Base-by-base conservation (phyloP, 139 green algal species). In the Astrephomene gubernaculifera region DNA sequence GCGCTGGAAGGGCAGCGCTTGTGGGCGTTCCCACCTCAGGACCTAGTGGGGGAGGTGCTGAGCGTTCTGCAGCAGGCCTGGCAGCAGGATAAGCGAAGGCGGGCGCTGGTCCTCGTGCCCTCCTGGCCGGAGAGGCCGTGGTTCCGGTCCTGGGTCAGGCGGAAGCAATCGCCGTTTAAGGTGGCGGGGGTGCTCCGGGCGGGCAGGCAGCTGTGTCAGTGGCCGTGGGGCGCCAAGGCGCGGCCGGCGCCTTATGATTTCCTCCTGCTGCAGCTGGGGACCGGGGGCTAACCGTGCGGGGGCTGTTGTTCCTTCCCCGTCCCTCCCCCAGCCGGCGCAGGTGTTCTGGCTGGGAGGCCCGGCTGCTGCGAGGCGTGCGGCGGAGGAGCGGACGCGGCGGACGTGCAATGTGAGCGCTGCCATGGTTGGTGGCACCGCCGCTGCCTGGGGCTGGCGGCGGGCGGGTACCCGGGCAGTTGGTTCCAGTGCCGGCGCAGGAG, bases 1-100 rank as follows among this genome's bases (percentile, higher is more conserved):
- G 24, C 5, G 31, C 61, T 75, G 41, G 61, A 31, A n/a, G 78
- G 78, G 4, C 67, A 73, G 41, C 54, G 69, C 31, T 57, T 87
- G 41, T 87, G 82, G 82, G 82, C 82, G 8, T 72, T 72, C 27
- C 53, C 82, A 7, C 82, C 71, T 0, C 4, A 43, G 19, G 67
- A 14, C 0, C 53, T 70, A 53, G 53, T 57, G 19, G 52, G 53
- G n/a, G 53, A 27, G 24, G 73, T 70, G 22, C 5, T 82, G 0
- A 60, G 27, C 5, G 61, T 24, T 0, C 54, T 82, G 1, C 60
- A 36, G 12, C 21, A 41, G 2, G 82, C 82, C 0, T 27, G 19
- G 17, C 5, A 12, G 29, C 14, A 14, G 0, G 33, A 76, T 54
- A 6, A 24, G 27, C 57, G 36, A 27, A 82, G 71, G 9, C 39